Base-by-base conservation (phyloP, 2,329 filamentous ascomycete species). In the Emergomyces africanus region DNA sequence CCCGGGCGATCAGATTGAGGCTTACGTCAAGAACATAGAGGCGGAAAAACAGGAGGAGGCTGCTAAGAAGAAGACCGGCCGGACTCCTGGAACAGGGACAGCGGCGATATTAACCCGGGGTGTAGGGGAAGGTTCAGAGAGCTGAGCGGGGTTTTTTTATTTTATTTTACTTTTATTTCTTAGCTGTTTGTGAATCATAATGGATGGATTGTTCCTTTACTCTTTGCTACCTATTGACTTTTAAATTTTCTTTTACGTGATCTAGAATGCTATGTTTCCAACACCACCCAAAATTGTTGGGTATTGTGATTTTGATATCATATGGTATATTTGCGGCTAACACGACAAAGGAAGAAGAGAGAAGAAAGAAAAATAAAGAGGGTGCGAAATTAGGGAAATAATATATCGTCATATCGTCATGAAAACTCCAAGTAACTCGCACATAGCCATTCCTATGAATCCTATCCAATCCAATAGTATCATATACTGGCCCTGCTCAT, bases 31-130 rank as follows among this genome's bases (percentile, higher is more conserved):
- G 85, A 94, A 85, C 76, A 99, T 99, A 74, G 95, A 99, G 80
- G 88, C 91, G 69, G 95, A 99, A 83, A 99, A 99, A 83, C 91
- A 96, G 73, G 94, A 97, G 75, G 94, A 99, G 79, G 92, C 92
- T 28, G 90, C 89, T 46, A 96, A 90, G 83, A 96, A 96, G 86
- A 95, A 96, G 85, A 88, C 84, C 50, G 87, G 88, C 61, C 68
- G 77, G 65, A 67, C 66, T 18, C 66, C 66, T 14, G 71, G 71
- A 44, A 74, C 73, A 58, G 72, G 72, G 42, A 75, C 73, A 66
- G 84, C 88, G 20, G 82, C 89, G 49, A 90, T 94, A 68, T 79
- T 89, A 69, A 90, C 89, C 51, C 78, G 74, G 78, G 85, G 78
- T 53, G 74, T 73, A 57, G 74, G 71, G 35, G 72, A 76, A 61